These are phyloP conservation scores for Cyclotella baltica DNA, from an alignment of 108 stramenopile species.

Conservation along the genomic window DNA sequence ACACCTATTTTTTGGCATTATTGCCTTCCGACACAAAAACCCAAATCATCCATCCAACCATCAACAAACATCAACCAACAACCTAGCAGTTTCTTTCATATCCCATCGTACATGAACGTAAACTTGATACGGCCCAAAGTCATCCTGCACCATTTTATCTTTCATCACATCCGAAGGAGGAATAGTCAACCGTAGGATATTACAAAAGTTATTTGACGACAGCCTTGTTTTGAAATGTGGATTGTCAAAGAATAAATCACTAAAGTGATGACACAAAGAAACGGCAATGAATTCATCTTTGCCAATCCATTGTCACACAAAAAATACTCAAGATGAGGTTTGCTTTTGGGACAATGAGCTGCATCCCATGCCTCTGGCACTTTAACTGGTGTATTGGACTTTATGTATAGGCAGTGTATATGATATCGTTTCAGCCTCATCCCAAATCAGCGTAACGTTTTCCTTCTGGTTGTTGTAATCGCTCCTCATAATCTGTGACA, in stretches of 20 bases:
- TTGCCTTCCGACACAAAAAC: slow-evolving; percentile 7
- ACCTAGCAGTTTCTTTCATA: background rate
- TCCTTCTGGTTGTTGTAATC: no score
- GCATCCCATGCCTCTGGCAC: slow-evolving; percentile 10
- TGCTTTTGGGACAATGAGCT: slow-evolving; percentile 2
- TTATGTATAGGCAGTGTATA: no score
- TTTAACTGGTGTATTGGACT: background rate
- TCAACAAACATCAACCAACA: background rate
- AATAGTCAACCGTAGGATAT: slow-evolving; percentile 1
- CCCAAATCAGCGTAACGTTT: no score
- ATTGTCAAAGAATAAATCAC: slow-evolving; percentile 14
- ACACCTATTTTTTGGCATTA: background rate
- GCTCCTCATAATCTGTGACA: no score
- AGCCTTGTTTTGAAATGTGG: slow-evolving; percentile 6
- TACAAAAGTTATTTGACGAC: background rate
- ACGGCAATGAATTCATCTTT: slow-evolving; percentile 16
- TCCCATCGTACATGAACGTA: slow-evolving; percentile 16
- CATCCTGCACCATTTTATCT: slow-evolving; percentile 13
- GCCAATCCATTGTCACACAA: slow-evolving; percentile 8
- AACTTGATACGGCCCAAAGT: slow-evolving; percentile 8
- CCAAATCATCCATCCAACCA: slow-evolving; percentile 1
- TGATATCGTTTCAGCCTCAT: no score
- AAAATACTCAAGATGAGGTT: background rate
- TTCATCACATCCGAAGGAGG: background rate
- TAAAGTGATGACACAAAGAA: slow-evolving; percentile 6